phyloP scores from a whole-genome alignment of 495 filamentous ascomycete genomes.

The Aspergillus panamensis region DNA sequence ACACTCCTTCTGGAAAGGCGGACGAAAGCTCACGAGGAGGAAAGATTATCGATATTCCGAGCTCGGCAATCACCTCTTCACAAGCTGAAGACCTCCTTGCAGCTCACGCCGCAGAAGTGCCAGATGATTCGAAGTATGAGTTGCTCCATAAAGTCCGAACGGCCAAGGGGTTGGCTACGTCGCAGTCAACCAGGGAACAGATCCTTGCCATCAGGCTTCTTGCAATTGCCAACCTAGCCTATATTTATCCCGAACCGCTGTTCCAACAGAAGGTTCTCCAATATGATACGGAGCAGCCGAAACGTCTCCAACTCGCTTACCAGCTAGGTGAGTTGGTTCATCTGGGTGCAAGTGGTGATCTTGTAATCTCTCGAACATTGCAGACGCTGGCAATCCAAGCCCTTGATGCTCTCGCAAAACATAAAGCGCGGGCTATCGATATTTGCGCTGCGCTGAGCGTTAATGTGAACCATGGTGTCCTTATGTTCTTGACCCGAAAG shows the following conservation, averaged over 20 bases:
- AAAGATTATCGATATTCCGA: constrained; percentile 69
- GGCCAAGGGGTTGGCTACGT: constrained; percentile 68
- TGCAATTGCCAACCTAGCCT: constrained; percentile 88
- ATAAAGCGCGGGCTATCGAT: constrained; percentile 71
- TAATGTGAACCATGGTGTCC: constrained; percentile 91
- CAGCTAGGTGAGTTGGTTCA: constrained; percentile 91
- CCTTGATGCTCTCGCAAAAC: constrained; percentile 75
- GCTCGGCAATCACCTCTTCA: constrained; percentile 56
- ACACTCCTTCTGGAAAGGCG: constrained; percentile 27
- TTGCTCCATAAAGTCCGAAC: constrained; percentile 78
- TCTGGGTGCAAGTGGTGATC: constrained; percentile 60
- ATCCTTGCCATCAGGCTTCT: constrained; percentile 78
- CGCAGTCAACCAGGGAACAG: constrained; percentile 63
- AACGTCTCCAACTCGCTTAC: constrained; percentile 83
- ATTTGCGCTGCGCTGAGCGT: constrained; percentile 82
- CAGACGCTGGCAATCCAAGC: constrained; percentile 81
- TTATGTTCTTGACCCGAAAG: constrained; percentile 91
- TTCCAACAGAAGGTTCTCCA: constrained; percentile 83
- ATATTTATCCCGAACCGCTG: constrained; percentile 71
- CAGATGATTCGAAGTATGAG: constrained; percentile 73
- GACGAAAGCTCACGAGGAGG: constrained; percentile 45
- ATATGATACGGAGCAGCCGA: constrained; percentile 86
- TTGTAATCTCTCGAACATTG: constrained; percentile 62
- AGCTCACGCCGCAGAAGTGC: constrained; percentile 60
- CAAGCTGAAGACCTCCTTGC: constrained; percentile 66